Conservation (phyloP, 148 eudicot genomes). For the Vaccinium corymbosum region DNA sequence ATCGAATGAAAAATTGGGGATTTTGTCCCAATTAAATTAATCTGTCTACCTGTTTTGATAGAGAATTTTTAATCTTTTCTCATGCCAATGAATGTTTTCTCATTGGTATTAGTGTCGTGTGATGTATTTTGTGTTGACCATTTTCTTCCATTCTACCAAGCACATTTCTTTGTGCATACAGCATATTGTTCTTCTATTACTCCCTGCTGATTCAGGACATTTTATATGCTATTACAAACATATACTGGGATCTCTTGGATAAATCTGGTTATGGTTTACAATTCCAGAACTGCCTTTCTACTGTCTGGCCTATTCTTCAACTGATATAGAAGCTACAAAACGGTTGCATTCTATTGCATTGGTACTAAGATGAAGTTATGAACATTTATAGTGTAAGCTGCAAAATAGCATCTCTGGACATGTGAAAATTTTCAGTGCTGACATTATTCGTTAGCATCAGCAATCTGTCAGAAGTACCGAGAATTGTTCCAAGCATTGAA, state of each 20-base stretch:
- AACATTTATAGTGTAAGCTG: background rate
- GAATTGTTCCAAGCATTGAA: background rate
- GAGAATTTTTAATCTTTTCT: background rate
- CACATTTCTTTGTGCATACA: background rate
- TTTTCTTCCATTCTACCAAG: background rate
- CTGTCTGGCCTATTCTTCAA: background rate
- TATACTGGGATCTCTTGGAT: background rate
- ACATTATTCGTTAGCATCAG: background rate
- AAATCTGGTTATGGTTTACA: background rate
- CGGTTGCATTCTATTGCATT: background rate
- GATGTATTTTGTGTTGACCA: background rate
- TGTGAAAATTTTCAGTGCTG: background rate
- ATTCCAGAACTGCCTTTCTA: background rate
- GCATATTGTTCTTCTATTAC: background rate
- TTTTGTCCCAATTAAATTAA: background rate
- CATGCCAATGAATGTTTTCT: background rate
- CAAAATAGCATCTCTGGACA: background rate
- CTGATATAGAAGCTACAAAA: conserved; percentile 4
- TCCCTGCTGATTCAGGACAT: background rate
- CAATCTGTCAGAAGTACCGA: background rate
- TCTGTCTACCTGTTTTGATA: background rate
- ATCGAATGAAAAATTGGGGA: background rate
- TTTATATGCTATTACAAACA: background rate
- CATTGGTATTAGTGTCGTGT: background rate
- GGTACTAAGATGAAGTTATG: background rate